Conservation (phyloP, 2,329 filamentous ascomycete species). For the Lizonia empirigonia region DNA sequence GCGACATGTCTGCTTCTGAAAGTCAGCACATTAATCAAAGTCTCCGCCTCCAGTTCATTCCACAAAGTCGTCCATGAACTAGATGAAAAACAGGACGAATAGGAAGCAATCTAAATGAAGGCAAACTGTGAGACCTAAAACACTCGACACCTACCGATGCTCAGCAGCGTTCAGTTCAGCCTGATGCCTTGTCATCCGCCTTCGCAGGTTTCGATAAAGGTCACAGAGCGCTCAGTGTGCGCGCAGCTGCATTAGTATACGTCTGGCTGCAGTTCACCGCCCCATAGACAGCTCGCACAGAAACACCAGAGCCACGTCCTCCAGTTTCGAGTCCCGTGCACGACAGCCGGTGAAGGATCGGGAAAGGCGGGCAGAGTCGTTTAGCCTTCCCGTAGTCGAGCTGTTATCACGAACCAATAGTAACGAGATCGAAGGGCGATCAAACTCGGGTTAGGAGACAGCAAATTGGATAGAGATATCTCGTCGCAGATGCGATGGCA, state of each 20-base stretch:
- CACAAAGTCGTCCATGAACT: neutral
- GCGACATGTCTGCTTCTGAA: slow-evolving; percentile 35
- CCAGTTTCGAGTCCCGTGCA: slow-evolving; percentile 6
- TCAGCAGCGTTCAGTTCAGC: slow-evolving; percentile 32
- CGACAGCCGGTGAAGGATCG: slow-evolving; percentile 30
- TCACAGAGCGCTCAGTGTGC: slow-evolving; percentile 31
- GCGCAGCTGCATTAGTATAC: slow-evolving; percentile 45
- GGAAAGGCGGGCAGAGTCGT: slow-evolving; percentile 22
- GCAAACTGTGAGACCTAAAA: slow-evolving; percentile 3
- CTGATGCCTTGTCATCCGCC: slow-evolving; percentile 37
- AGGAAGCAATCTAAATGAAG: neutral
- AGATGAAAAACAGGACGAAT: neutral
- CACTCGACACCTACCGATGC: slow-evolving; percentile 23
- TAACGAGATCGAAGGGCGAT: neutral
- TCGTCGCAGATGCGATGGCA: slow-evolving; percentile 5
- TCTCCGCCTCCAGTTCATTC: slow-evolving; percentile 2
- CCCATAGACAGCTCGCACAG: slow-evolving; percentile 17
- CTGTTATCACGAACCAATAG: slow-evolving; percentile 6
- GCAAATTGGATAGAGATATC: neutral
- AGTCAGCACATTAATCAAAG: slow-evolving; percentile 33
- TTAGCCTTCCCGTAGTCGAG: slow-evolving; percentile 6
- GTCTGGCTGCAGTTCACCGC: slow-evolving; percentile 36
- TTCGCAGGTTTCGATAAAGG: slow-evolving; percentile 19
- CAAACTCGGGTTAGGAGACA: neutral
- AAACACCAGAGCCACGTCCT: slow-evolving; percentile 12